These are phyloP conservation scores for Cynanchum wilfordii DNA, from an alignment of 257 asterid species.

Conservation along the genomic window DNA sequence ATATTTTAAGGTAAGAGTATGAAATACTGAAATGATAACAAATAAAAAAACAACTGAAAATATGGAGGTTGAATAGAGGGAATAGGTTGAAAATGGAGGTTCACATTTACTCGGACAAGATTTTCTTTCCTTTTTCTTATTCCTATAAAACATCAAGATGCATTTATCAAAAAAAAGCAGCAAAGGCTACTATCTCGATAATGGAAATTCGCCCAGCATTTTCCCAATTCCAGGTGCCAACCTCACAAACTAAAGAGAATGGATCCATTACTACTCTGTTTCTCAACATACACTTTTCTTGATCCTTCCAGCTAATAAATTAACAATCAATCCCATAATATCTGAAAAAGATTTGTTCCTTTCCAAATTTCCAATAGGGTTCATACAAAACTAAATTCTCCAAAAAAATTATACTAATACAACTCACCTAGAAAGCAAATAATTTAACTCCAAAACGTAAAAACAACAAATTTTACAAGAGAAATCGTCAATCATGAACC, in stretches of 20 bases:
- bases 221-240: not conserved
- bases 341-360: not conserved
- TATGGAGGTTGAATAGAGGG: not conserved
- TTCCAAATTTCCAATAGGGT: not conserved
- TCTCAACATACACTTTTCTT: not conserved
- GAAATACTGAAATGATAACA: not conserved
- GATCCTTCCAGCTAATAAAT: not conserved
- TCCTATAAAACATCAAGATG: not conserved
- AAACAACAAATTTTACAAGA: not conserved
- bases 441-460: not conserved
- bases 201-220: not conserved
- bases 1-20: not conserved
- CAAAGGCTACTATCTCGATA: not conserved
- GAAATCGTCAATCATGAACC: conserved; percentile 11
- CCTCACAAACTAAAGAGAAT: not conserved
- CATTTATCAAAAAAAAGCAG: not conserved
- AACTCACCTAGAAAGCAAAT: not conserved
- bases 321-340: not conserved
- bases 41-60: not conserved
- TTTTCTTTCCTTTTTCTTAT: no score
- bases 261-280: not conserved
- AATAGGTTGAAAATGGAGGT: not conserved
- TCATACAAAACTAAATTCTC: not conserved
- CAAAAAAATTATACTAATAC: not conserved
- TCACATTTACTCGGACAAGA: not conserved